phyloP scores from a whole-genome alignment of 371 early-diverging fungal genomes.

The Saksenaea vasiformis region DNA sequence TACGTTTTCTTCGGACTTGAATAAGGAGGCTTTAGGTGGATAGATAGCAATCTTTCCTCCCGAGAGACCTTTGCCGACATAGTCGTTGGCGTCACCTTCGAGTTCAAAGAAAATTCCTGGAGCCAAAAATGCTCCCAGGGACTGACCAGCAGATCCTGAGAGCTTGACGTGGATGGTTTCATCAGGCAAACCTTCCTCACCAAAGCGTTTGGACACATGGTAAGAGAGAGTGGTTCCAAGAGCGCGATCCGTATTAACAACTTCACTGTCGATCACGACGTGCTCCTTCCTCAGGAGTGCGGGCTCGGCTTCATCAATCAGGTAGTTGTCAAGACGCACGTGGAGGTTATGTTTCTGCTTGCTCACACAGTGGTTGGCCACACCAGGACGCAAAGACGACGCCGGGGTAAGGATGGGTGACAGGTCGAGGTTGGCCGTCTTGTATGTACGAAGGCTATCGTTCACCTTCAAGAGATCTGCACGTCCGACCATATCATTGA shows the following conservation, averaged over 20 bases:
- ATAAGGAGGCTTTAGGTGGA: conserved; percentile 76
- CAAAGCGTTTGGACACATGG: conserved; percentile 78
- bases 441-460: conserved; percentile 71
- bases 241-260: conserved; percentile 93
- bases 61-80: conserved; percentile 94
- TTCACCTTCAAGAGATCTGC: conserved; percentile 82
- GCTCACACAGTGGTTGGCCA: conserved; percentile 74
- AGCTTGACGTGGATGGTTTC: conserved; percentile 82
- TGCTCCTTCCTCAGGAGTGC: conserved; percentile 62
- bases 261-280: conserved; percentile 59
- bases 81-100: conserved; percentile 96
- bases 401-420: conserved; percentile 89
- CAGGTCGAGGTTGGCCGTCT: conserved; percentile 86
- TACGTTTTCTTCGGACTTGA: conserved; percentile 82
- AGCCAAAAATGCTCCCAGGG: conserved; percentile 91
- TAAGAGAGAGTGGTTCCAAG: conserved; percentile 88
- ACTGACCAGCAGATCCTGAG: conserved; percentile 92
- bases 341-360: conserved; percentile 89
- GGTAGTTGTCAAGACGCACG: conserved; percentile 78
- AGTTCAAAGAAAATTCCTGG: conserved; percentile 84
- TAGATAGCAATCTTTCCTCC: conserved; percentile 86
- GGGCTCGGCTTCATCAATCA: conserved; percentile 77
- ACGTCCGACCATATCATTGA: conserved; percentile 95
- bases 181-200: conserved; percentile 83
- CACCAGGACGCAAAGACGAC: conserved; percentile 82